A percentile compares a stretch with the other conserved stretches of the same genome.
Evolutionary conservation across 75 land plant species (phyloP).

Genomic region (Selaginella moellendorffii): DNA sequence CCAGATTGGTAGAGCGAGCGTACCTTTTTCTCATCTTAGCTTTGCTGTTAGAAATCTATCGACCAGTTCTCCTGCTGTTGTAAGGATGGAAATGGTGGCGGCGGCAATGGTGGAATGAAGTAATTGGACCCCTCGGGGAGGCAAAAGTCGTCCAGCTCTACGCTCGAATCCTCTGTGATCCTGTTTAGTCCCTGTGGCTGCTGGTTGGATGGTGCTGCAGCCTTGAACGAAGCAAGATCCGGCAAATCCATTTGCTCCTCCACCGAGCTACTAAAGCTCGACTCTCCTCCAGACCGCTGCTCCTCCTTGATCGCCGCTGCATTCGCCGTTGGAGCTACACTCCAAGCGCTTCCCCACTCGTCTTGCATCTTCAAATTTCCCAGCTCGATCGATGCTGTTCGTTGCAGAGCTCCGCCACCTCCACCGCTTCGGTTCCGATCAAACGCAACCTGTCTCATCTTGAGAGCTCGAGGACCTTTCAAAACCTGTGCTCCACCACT

Average conservation of each 20-base stretch:
- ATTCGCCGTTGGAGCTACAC: not conserved
- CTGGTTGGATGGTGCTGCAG: not conserved
- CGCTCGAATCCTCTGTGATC: not conserved
- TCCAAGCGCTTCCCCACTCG: not conserved
- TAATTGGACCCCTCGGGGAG: not conserved
- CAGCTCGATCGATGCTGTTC: not conserved
- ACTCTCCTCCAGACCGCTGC: not conserved
- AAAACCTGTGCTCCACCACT: not conserved
- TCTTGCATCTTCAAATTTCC: not conserved
- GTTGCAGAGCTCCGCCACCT: not conserved
- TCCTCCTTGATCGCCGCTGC: not conserved
- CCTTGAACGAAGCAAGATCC: no score
- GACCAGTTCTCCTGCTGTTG: not conserved
- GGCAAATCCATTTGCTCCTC: not conserved
- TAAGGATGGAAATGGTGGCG: not conserved
- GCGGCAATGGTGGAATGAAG: no score
- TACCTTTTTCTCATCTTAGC: no score
- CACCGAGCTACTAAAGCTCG: not conserved
- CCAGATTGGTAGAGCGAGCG: no score
- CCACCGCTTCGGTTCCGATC: no score
- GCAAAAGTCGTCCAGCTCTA: not conserved
- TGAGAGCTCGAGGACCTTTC: not conserved
- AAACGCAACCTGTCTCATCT: not conserved
- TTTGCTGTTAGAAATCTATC: no score
- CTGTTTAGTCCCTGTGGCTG: not conserved